Conservation (phyloP, 768 basidiomycete species). For the Pleurotus salmoneostramineus region DNA sequence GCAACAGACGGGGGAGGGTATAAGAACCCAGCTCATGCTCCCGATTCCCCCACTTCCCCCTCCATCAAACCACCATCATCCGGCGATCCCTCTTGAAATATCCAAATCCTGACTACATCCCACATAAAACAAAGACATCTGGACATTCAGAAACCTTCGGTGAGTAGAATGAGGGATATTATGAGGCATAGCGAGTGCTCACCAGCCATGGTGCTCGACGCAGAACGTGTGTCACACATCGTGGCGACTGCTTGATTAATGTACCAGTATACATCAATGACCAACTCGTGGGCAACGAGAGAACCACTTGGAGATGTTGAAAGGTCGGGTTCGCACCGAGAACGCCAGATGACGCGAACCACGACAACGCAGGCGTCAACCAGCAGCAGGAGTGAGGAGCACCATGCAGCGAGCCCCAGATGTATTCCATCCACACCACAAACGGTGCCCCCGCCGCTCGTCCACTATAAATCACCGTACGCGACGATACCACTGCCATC, state of each 20-base stretch:
- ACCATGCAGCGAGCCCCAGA: neutral
- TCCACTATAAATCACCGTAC: neutral
- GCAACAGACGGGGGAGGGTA: neutral
- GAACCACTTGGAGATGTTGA: neutral
- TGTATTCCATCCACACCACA: neutral
- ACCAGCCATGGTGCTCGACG: neutral
- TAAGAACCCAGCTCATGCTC: neutral
- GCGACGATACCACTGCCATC: neutral
- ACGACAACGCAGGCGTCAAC: neutral
- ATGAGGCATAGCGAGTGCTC: neutral
- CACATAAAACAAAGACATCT: neutral
- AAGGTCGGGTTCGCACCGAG: neutral
- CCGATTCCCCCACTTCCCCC: neutral
- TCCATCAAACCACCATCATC: neutral
- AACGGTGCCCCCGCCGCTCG: neutral
- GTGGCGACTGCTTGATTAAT: neutral
- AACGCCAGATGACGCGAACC: neutral
- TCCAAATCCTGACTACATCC: neutral
- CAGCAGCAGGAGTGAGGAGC: neutral
- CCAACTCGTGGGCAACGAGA: neutral
- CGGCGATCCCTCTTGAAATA: neutral
- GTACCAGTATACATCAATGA: neutral
- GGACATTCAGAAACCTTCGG: neutral
- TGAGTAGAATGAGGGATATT: neutral
- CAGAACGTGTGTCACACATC: neutral